Percentiles rank a stretch among this genome's conserved stretches.
phyloP scores from a whole-genome alignment of 306 rosid species.

The Pachyrhizus erosus region DNA sequence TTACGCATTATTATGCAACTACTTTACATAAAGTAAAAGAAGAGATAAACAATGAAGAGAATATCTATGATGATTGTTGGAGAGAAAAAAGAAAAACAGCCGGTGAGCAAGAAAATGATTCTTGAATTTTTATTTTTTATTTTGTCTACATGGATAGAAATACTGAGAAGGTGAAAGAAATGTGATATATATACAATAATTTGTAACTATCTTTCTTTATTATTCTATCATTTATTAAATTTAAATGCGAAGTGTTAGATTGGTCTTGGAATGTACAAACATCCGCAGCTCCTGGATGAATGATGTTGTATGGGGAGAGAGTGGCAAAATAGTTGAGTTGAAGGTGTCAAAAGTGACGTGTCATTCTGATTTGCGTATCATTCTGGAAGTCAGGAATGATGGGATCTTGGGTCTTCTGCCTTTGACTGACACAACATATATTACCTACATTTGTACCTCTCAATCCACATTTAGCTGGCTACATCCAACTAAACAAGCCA shows the following conservation, averaged over 20 bases:
- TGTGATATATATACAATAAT: too few relatives aligned
- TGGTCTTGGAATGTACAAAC: too few relatives aligned
- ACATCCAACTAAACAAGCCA: too few relatives aligned
- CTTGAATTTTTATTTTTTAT: too few relatives aligned
- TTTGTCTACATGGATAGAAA: too few relatives aligned
- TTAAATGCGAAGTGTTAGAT: too few relatives aligned
- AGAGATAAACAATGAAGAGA: not conserved
- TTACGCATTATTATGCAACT: not conserved
- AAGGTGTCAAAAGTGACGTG: slow-evolving; percentile 31
- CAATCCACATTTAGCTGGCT: not conserved
- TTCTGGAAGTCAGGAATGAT: not conserved
- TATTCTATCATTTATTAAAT: too few relatives aligned
- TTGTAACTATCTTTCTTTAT: too few relatives aligned
- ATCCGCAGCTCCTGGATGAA: too few relatives aligned
- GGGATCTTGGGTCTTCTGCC: slow-evolving; percentile 12
- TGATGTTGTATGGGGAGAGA: not conserved
- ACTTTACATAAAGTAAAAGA: not conserved
- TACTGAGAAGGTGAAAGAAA: too few relatives aligned
- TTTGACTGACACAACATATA: slow-evolving; percentile 2
- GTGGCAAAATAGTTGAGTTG: not conserved
- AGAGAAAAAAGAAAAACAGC: too few relatives aligned
- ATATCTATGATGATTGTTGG: not conserved
- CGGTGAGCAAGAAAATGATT: too few relatives aligned
- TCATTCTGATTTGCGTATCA: slow-evolving; percentile 2
- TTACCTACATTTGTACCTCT: not conserved